Evolutionary conservation across 148 eudicot genomes (phyloP).

Genomic region (Fagopyrum esculentum): DNA sequence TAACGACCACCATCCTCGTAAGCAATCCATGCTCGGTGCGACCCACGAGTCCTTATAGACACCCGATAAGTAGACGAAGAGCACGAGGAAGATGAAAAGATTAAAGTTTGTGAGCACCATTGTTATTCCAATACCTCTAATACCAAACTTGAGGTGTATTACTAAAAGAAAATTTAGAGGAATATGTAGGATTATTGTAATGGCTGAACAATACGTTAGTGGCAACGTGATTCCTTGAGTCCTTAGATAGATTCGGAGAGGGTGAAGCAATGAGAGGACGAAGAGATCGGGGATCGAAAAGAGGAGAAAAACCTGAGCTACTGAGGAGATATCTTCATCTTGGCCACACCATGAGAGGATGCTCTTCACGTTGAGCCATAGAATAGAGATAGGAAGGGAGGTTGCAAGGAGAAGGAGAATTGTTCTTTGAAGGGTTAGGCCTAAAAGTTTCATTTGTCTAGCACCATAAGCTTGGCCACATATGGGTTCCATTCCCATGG

Average conservation of each 20-base stretch:
- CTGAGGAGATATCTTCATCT: conserved; percentile 55
- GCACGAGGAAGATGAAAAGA: conserved; percentile 40
- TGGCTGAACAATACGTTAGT: conserved; percentile 49
- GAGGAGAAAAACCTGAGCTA: conserved; percentile 55
- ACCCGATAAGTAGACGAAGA: conserved; percentile 49
- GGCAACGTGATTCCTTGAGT: conserved; percentile 75
- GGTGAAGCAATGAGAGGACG: conserved; percentile 70
- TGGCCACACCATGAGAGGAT: conserved; percentile 72
- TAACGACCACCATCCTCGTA: conserved; percentile 65
- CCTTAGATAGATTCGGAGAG: conserved; percentile 63
- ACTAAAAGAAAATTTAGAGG: conserved; percentile 67
- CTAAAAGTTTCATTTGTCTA: conserved; percentile 67
- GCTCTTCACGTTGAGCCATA: conserved; percentile 75
- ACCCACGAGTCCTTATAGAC: conserved; percentile 70
- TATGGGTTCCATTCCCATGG: conserved; percentile 99
- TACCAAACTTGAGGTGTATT: conserved; percentile 46
- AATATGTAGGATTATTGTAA: conserved; percentile 57
- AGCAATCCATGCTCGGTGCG: conserved; percentile 50
- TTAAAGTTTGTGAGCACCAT: conserved; percentile 66
- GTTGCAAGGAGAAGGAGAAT: conserved; percentile 60
- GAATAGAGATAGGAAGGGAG: conserved; percentile 66
- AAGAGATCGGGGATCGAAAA: conserved; percentile 80
- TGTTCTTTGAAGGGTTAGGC: conserved; percentile 73
- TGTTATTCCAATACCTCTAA: conserved; percentile 63
- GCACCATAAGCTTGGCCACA: conserved; percentile 97